A percentile compares a stretch with the other conserved stretches of the same genome.
Evolutionary conservation across 768 basidiomycete genomes (phyloP).

Genomic region (Boletus speciosus): DNA sequence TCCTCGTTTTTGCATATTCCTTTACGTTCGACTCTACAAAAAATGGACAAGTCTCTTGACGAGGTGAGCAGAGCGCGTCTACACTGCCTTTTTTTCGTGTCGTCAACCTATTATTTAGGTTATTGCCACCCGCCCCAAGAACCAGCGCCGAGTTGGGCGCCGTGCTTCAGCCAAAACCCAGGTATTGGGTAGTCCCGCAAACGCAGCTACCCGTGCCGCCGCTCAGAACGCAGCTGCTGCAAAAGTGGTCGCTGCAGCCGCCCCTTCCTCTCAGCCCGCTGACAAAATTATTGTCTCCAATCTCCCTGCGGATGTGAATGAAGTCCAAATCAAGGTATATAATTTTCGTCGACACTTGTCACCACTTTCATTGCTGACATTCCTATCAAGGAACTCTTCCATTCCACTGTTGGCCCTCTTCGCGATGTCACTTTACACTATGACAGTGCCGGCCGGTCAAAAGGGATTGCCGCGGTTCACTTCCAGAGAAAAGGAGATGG

Average conservation of each 20-base stretch:
- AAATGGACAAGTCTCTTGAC: slow-evolving; percentile 83
- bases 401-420: slow-evolving; percentile 83
- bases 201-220: slow-evolving; percentile 53
- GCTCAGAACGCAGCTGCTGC: slow-evolving; percentile 40
- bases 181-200: slow-evolving; percentile 54
- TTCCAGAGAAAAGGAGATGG: slow-evolving; percentile 88
- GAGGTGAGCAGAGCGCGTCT: slow-evolving; percentile 49
- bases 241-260: slow-evolving; percentile 39
- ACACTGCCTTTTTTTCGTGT: background rate
- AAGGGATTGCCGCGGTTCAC: slow-evolving; percentile 83
- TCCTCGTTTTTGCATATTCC: background rate
- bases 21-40: background rate
- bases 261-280: slow-evolving; percentile 41
- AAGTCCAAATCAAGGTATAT: slow-evolving; percentile 86
- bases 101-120: slow-evolving; percentile 43
- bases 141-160: slow-evolving; percentile 38
- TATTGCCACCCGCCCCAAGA: slow-evolving; percentile 58
- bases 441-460: slow-evolving; percentile 81
- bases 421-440: slow-evolving; percentile 82
- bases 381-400: slow-evolving; percentile 81
- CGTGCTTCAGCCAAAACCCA: slow-evolving; percentile 51
- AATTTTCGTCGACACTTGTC: background rate
- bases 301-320: slow-evolving; percentile 90
- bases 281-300: slow-evolving; percentile 97
- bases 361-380: slow-evolving; percentile 1